Conservation (phyloP, 495 filamentous ascomycete genomes). For the Apodospora peruviana region DNA sequence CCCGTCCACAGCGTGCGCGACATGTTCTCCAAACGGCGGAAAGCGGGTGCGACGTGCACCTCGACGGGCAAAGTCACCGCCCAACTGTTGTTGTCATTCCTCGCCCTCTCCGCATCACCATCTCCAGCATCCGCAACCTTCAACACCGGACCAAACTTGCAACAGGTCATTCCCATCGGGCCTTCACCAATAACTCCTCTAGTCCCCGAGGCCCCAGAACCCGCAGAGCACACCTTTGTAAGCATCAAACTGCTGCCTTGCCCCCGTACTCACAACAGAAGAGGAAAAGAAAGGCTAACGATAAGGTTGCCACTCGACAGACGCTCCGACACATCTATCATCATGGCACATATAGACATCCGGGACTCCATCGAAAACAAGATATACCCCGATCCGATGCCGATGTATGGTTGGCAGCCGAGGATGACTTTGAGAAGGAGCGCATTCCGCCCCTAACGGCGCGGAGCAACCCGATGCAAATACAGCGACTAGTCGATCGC, state of each 20-base stretch:
- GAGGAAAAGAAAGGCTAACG: background rate
- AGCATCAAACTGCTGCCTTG: slow-evolving; percentile 7
- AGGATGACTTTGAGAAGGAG: slow-evolving; percentile 52
- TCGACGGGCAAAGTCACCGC: slow-evolving; percentile 56
- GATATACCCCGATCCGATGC: slow-evolving; percentile 62
- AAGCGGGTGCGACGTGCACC: slow-evolving; percentile 28
- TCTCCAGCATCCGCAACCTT: slow-evolving; percentile 22
- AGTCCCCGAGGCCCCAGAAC: slow-evolving; percentile 31
- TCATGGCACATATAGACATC: slow-evolving; percentile 71
- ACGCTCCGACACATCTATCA: slow-evolving; percentile 86
- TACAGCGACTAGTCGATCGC: slow-evolving; percentile 79
- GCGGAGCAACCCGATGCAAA: slow-evolving; percentile 54
- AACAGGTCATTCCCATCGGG: slow-evolving; percentile 28
- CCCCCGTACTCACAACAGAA: background rate
- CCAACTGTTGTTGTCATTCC: slow-evolving; percentile 55
- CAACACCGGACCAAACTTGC: slow-evolving; percentile 12
- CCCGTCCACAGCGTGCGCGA: background rate
- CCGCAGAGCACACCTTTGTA: slow-evolving; percentile 48
- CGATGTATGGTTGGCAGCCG: slow-evolving; percentile 56
- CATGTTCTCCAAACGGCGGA: slow-evolving; percentile 39
- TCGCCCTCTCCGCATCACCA: slow-evolving; percentile 44
- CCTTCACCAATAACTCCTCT: slow-evolving; percentile 29
- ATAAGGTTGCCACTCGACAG: slow-evolving; percentile 35
- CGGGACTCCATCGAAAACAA: slow-evolving; percentile 64
- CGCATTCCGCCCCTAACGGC: slow-evolving; percentile 43